phyloP scores from a whole-genome alignment of 148 eudicot genomes.

The Vaccinium vitisidaea region DNA sequence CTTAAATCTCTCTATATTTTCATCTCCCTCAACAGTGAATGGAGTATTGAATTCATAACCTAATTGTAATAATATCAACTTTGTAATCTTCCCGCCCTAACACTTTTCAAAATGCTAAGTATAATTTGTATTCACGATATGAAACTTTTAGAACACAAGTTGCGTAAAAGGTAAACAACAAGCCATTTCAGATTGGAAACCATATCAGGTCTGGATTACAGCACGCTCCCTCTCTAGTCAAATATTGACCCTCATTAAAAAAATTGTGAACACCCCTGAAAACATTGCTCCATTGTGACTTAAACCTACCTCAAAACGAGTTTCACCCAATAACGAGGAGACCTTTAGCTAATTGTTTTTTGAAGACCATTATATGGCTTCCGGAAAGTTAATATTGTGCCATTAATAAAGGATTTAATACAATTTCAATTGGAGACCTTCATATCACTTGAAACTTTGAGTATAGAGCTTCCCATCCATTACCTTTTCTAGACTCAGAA shows the following conservation, averaged over 20 bases:
- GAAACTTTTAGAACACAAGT: background rate
- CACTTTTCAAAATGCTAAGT: background rate
- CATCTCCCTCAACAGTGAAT: background rate
- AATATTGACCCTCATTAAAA: background rate
- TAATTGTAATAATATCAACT: background rate
- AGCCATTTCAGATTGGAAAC: background rate
- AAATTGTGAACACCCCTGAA: background rate
- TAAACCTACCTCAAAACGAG: background rate
- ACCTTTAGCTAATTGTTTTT: background rate
- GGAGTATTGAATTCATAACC: background rate
- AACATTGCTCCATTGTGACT: background rate
- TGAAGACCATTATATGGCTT: background rate
- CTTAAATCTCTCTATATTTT: background rate
- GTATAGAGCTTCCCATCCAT: background rate
- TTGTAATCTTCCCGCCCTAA: background rate
- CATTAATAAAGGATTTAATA: background rate
- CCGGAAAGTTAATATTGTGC: too few species aligned
- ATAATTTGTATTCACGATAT: background rate
- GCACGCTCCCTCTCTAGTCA: background rate
- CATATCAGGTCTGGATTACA: background rate
- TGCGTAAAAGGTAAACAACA: background rate
- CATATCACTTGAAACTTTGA: background rate
- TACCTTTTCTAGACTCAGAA: background rate
- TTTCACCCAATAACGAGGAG: background rate
- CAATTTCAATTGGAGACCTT: background rate